These are phyloP conservation scores for Acanthamoeba polyphaga DNA, from an alignment of 208 protist species.

Conservation along the genomic window DNA sequence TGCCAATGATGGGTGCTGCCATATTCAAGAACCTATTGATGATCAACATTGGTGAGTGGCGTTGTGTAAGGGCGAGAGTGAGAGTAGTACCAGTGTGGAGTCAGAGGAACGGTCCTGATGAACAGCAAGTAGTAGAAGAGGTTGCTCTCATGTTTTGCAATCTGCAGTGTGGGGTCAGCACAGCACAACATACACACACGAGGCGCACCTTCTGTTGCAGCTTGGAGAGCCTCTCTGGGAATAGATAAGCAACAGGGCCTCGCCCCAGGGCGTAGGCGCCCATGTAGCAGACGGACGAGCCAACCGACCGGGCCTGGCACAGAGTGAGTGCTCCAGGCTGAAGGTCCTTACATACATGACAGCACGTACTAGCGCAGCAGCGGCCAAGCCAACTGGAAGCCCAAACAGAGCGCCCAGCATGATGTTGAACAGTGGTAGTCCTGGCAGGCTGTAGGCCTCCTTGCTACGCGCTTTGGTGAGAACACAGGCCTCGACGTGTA, in stretches of 20 bases:
- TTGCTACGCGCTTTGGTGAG: neutral
- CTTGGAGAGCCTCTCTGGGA: neutral
- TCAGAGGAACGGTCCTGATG: constrained; percentile 15
- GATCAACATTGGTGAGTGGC: neutral
- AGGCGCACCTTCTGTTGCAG: constrained; percentile 1
- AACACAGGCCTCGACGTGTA: neutral
- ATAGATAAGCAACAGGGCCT: neutral
- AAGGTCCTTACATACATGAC: neutral
- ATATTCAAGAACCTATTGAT: constrained; percentile 6
- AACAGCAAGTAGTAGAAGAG: constrained; percentile 59
- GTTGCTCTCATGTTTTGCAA: neutral
- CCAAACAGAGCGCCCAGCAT: constrained; percentile 60
- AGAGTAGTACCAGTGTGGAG: neutral
- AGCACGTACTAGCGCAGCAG: neutral
- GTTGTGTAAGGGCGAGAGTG: neutral
- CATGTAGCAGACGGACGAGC: constrained; percentile 34
- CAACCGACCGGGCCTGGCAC: constrained; percentile 7
- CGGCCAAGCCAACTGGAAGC: neutral
- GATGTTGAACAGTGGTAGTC: constrained; percentile 49
- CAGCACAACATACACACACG: neutral
- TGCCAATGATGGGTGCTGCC: constrained; percentile 29
- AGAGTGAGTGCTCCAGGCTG: neutral
- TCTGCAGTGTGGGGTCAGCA: neutral
- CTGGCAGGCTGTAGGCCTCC: constrained; percentile 24
- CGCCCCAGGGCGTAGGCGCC: constrained; percentile 19